phyloP scores from a whole-genome alignment of 1,139 yeast species.

The Saccharomyces uvarum region DNA sequence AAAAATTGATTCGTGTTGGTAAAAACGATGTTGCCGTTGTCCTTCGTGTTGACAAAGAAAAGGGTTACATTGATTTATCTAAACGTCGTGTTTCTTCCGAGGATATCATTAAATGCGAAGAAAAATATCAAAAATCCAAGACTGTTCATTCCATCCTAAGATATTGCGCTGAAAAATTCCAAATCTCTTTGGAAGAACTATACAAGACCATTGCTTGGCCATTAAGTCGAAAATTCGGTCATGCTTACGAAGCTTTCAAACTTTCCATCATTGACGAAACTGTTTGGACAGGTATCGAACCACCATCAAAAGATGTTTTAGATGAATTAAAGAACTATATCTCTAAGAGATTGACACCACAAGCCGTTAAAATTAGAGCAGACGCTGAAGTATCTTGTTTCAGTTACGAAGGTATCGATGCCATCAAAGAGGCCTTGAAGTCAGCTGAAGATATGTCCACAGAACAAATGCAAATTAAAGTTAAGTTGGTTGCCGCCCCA shows the following conservation, averaged over 20 bases:
- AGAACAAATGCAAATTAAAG: slow-evolving; percentile 79
- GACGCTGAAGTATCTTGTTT: slow-evolving; percentile 97
- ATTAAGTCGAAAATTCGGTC: slow-evolving; percentile 87
- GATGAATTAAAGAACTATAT: slow-evolving; percentile 80
- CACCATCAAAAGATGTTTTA: slow-evolving; percentile 57
- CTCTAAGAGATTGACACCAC: slow-evolving; percentile 91
- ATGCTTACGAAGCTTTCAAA: slow-evolving; percentile 95
- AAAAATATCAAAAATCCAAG: slow-evolving; percentile 91
- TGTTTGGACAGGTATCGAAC: slow-evolving; percentile 73
- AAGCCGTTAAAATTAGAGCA: slow-evolving; percentile 94
- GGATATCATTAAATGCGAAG: slow-evolving; percentile 96
- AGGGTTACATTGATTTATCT: slow-evolving; percentile 94
- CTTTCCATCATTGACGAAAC: slow-evolving; percentile 87
- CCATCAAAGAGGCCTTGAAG: slow-evolving; percentile 79
- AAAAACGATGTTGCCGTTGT: slow-evolving; percentile 98
- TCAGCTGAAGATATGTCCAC: slow-evolving; percentile 83
- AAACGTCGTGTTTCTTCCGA: slow-evolving; percentile 98
- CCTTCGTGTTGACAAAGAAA: slow-evolving; percentile 96
- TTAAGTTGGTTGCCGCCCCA: slow-evolving; percentile 96
- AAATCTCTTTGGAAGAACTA: slow-evolving; percentile 73
- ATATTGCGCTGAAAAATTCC: slow-evolving; percentile 96
- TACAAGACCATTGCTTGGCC: slow-evolving; percentile 97
- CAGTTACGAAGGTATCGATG: slow-evolving; percentile 95
- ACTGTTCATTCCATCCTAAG: slow-evolving; percentile 95
- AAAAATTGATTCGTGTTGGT: slow-evolving; percentile 94